phyloP scores from a whole-genome alignment of 164 flowering plant genomes.

The Euptelea pleiosperma region DNA sequence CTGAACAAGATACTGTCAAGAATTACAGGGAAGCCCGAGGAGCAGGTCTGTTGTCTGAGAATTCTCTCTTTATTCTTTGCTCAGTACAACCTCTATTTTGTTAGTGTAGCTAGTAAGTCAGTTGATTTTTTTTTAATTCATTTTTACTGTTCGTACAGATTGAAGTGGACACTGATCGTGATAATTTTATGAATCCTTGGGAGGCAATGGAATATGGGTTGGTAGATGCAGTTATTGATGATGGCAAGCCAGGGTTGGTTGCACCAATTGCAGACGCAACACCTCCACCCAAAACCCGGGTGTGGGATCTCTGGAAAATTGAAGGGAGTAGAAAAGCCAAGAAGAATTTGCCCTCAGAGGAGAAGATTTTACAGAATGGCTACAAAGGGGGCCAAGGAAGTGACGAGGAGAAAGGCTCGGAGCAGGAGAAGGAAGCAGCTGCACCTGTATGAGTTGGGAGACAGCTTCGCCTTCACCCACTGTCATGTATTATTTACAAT shows the following conservation, averaged over 20 bases:
- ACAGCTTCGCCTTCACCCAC: not conserved
- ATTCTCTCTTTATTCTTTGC: not conserved
- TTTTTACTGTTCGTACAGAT: conserved; percentile 43
- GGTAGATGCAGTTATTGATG: conserved; percentile 84
- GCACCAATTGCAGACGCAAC: conserved; percentile 69
- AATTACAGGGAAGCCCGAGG: conserved; percentile 76
- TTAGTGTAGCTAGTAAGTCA: not conserved
- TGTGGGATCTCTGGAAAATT: conserved; percentile 62
- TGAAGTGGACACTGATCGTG: conserved; percentile 77
- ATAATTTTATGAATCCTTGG: conserved; percentile 85
- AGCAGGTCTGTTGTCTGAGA: conserved; percentile 52
- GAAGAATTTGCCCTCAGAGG: conserved; percentile 75
- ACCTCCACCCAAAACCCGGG: conserved; percentile 72
- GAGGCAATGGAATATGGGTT: conserved; percentile 89
- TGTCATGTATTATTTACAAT: not conserved
- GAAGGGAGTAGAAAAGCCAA: conserved; percentile 52
- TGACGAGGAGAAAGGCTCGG: conserved; percentile 31
- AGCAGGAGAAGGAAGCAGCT: conserved; percentile 33
- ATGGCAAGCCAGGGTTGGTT: conserved; percentile 88
- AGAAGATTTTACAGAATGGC: conserved; percentile 44
- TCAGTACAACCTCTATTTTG: not conserved
- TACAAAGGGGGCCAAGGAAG: conserved; percentile 21
- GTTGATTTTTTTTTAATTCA: not conserved
- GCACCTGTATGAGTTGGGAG: conserved; percentile 25
- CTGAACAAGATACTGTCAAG: conserved; percentile 83